A percentile compares a stretch with the other conserved stretches of the same genome.
Evolutionary conservation across 805 yeast genomes (phyloP).

Genomic region (Vanderwaltozyma yarrowii): DNA sequence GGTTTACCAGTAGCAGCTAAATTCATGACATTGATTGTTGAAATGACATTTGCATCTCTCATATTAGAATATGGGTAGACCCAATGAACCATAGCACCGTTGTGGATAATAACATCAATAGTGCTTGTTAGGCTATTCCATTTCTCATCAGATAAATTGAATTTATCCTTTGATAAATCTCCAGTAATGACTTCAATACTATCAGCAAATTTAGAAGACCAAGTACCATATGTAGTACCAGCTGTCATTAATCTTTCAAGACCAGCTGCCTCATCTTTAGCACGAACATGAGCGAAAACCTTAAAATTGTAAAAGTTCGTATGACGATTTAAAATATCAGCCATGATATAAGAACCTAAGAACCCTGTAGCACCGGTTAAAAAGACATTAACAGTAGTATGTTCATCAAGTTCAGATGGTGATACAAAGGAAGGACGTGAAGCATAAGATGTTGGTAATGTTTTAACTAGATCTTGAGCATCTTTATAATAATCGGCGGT

Average conservation of each 20-base stretch:
- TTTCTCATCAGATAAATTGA: conserved; percentile 50
- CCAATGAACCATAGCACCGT: conserved; percentile 99
- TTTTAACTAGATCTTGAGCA: conserved; percentile 44
- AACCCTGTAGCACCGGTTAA: conserved; percentile 96
- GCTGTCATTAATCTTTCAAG: conserved; percentile 65
- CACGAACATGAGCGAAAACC: conserved; percentile 87
- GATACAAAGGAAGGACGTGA: conserved; percentile 30
- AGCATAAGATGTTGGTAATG: conserved; percentile 36
- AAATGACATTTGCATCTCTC: conserved; percentile 86
- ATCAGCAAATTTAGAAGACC: conserved; percentile 44
- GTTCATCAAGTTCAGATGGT: conserved; percentile 18
- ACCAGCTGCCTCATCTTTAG: conserved; percentile 56
- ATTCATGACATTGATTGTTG: conserved; percentile 76
- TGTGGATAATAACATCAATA: conserved; percentile 82
- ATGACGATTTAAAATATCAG: conserved; percentile 59
- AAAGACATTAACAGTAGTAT: conserved; percentile 46
- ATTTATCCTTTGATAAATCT: conserved; percentile 58
- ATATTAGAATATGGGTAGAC: conserved; percentile 86
- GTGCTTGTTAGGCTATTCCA: conserved; percentile 51
- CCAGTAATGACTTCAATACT: conserved; percentile 71
- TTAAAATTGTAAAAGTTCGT: conserved; percentile 35
- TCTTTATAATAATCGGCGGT: conserved; percentile 54
- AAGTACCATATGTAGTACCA: conserved; percentile 66
- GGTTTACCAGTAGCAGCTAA: conserved; percentile 61
- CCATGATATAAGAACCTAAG: conserved; percentile 79